phyloP scores from a whole-genome alignment of 495 filamentous ascomycete species.

The Trypethelium eluteriae region DNA sequence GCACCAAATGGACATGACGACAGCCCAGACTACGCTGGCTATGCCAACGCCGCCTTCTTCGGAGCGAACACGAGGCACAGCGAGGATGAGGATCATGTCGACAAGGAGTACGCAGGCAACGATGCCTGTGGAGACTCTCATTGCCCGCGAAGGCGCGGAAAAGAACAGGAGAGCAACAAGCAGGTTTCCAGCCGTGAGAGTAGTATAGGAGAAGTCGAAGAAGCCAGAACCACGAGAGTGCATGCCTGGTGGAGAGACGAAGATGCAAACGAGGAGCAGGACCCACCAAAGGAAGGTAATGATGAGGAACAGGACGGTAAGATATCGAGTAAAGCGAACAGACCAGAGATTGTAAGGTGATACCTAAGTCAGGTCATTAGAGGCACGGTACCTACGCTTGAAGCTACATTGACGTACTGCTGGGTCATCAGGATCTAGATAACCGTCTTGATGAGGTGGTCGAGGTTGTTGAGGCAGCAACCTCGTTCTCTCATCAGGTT shows the following conservation, averaged over 20 bases:
- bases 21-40: constrained; percentile 71
- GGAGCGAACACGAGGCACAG: constrained; percentile 59
- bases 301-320: constrained; percentile 63
- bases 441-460: constrained; percentile 49
- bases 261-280: constrained; percentile 72
- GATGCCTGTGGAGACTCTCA: constrained; percentile 59
- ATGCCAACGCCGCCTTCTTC: constrained; percentile 91
- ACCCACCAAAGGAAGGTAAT: constrained; percentile 87
- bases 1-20: constrained; percentile 55
- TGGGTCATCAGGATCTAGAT: constrained; percentile 87
- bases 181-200: constrained; percentile 63
- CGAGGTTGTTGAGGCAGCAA: constrained; percentile 47
- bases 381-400: not conserved
- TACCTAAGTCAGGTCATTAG: constrained; percentile 46
- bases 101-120: constrained; percentile 66
- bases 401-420: constrained; percentile 50
- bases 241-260: constrained; percentile 79
- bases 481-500: constrained; percentile 65
- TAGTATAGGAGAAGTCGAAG: constrained; percentile 58
- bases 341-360: constrained; percentile 94
- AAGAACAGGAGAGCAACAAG: constrained; percentile 80
- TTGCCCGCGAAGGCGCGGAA: constrained; percentile 65
- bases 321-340: constrained; percentile 65
- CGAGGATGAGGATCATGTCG: constrained; percentile 68
- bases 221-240: constrained; percentile 83